A percentile compares a stretch with the other conserved stretches of the same genome.
These are phyloP conservation scores for Aspergillus hancockii DNA, from an alignment of 495 filamentous ascomycete species.

Conservation along the genomic window DNA sequence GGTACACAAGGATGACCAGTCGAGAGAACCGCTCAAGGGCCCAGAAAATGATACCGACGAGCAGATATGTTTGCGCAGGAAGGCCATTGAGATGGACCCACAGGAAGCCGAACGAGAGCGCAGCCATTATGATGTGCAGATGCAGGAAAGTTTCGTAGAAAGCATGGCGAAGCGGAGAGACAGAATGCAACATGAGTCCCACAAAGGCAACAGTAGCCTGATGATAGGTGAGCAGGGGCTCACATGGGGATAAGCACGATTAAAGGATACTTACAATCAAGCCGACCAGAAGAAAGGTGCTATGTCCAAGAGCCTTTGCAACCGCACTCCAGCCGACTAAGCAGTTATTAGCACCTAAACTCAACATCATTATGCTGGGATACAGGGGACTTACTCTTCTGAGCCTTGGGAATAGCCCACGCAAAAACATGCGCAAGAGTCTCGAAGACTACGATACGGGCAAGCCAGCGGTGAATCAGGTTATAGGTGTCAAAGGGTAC, in stretches of 20 bases:
- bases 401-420: conserved; percentile 67
- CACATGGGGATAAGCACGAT: background rate
- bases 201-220: conserved; percentile 50
- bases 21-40: conserved; percentile 70
- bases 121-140: conserved; percentile 71
- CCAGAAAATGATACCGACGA: conserved; percentile 74
- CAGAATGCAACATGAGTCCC: conserved; percentile 63
- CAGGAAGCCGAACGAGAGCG: conserved; percentile 59
- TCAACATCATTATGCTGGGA: background rate
- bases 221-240: conserved; percentile 15
- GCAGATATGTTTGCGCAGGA: conserved; percentile 65
- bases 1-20: conserved; percentile 66
- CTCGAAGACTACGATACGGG: conserved; percentile 69
- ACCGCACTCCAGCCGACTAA: conserved; percentile 63
- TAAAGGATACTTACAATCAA: conserved; percentile 46
- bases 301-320: conserved; percentile 42
- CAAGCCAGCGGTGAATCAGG: conserved; percentile 77
- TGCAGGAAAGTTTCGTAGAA: conserved; percentile 96
- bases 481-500: conserved; percentile 79
- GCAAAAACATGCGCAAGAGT: conserved; percentile 62
- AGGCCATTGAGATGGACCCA: conserved; percentile 73
- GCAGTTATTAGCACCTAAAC: conserved; percentile 17
- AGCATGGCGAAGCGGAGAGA: conserved; percentile 81
- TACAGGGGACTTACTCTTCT: conserved; percentile 43
- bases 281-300: conserved; percentile 60